These are phyloP conservation scores for Colletotrichum tropicale DNA, from an alignment of 2,329 filamentous ascomycete genomes.

Conservation along the genomic window DNA sequence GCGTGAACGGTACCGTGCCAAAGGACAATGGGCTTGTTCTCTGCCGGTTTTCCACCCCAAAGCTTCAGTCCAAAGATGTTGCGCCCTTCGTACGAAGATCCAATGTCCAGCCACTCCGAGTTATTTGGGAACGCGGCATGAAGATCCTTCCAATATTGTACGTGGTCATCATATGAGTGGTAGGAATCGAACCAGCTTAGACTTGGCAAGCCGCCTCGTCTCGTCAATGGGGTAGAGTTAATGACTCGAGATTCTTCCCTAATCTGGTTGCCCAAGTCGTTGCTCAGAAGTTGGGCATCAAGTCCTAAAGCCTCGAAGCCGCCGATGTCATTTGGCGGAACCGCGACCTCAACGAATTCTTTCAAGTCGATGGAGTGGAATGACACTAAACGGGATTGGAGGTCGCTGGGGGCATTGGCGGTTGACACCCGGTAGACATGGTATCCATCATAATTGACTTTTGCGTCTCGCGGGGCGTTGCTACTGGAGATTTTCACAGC, in stretches of 20 bases:
- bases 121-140: slow-evolving; percentile 47
- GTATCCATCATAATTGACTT: slow-evolving; percentile 34
- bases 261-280: slow-evolving; percentile 32
- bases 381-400: slow-evolving; percentile 22
- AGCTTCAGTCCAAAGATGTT: slow-evolving; percentile 64
- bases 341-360: slow-evolving; percentile 33
- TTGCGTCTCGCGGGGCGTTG: neutral
- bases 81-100: slow-evolving; percentile 48
- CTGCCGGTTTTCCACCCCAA: slow-evolving; percentile 44
- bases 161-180: slow-evolving; percentile 57
- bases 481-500: neutral
- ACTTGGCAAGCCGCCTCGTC: slow-evolving; percentile 34
- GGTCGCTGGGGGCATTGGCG: slow-evolving; percentile 14
- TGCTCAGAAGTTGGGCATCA: slow-evolving; percentile 27
- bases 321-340: slow-evolving; percentile 30
- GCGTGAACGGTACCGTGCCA: slow-evolving; percentile 58
- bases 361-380: slow-evolving; percentile 29
- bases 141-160: slow-evolving; percentile 51
- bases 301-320: slow-evolving; percentile 30
- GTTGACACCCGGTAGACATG: slow-evolving; percentile 32
- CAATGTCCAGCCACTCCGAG: slow-evolving; percentile 49
- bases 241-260: slow-evolving; percentile 28
- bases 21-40: slow-evolving; percentile 50
- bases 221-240: slow-evolving; percentile 14
- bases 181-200: slow-evolving; percentile 58